Percentiles rank a stretch among this genome's conserved stretches.
Evolutionary conservation across 2,329 filamentous ascomycete genomes (phyloP).

Genomic region (Xylogone sp.): DNA sequence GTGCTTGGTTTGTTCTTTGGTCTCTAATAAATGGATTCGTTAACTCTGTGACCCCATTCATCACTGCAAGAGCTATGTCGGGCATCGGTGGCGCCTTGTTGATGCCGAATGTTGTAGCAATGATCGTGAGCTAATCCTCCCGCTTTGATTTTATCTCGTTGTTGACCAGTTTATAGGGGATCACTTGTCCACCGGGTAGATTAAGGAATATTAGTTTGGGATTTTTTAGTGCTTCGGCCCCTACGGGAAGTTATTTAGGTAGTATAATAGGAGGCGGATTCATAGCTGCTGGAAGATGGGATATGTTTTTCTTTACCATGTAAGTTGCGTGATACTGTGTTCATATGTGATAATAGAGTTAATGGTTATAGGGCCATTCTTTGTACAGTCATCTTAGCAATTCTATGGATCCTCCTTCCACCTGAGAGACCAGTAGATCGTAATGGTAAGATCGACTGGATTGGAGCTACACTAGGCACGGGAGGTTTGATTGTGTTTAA

Average conservation of each 20-base stretch:
- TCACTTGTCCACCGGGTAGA: constrained; percentile 41
- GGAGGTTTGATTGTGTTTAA: constrained; percentile 40
- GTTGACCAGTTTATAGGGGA: constrained; percentile 8
- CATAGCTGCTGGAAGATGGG: background rate
- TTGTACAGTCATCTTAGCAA: constrained; percentile 1
- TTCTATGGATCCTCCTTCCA: constrained; percentile 7
- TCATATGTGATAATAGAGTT: no score
- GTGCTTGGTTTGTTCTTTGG: constrained; percentile 34
- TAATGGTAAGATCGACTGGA: constrained; percentile 32
- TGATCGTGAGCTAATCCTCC: constrained; percentile 29
- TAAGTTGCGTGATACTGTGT: background rate
- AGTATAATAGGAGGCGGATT: background rate
- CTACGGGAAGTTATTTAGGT: constrained; percentile 33
- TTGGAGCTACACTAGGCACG: constrained; percentile 34
- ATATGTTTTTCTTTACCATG: background rate
- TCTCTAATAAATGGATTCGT: constrained; percentile 28
- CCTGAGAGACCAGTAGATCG: constrained; percentile 15
- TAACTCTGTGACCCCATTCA: background rate
- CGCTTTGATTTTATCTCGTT: background rate
- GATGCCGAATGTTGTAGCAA: constrained; percentile 46
- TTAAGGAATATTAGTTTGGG: constrained; percentile 38
- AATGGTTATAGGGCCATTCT: constrained; percentile 7
- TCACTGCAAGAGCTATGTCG: constrained; percentile 12
- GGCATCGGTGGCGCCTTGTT: constrained; percentile 45
- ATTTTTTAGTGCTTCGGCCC: constrained; percentile 40